Conservation (phyloP, 2,329 filamentous ascomycete species). For the Fusarium piperis region DNA sequence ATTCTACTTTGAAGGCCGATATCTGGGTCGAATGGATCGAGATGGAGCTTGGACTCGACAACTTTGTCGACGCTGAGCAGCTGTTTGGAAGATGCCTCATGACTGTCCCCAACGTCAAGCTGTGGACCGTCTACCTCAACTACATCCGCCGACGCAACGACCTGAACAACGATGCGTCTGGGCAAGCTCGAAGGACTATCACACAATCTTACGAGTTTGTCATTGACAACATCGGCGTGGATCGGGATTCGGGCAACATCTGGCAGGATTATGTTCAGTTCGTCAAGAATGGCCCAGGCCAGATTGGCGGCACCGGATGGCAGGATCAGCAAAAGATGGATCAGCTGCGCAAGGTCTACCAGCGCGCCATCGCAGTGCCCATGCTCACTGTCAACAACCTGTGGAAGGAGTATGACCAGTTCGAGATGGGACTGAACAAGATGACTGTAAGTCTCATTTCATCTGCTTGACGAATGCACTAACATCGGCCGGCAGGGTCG, state of each 20-base stretch:
- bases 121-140: conserved; percentile 95
- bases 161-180: conserved; percentile 78
- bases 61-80: conserved; percentile 80
- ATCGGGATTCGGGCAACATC: conserved; percentile 87
- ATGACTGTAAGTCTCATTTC: conserved; percentile 71
- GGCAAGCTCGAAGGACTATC: conserved; percentile 80
- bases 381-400: conserved; percentile 83
- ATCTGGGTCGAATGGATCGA: conserved; percentile 90
- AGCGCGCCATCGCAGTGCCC: conserved; percentile 87
- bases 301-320: conserved; percentile 87
- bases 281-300: conserved; percentile 86
- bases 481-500: conserved; percentile 70
- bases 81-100: conserved; percentile 86
- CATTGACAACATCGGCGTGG: conserved; percentile 86
- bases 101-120: conserved; percentile 80
- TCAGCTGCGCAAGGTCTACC: conserved; percentile 88
- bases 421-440: conserved; percentile 94
- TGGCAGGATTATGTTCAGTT: conserved; percentile 98
- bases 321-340: conserved; percentile 99
- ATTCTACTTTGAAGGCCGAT: conserved; percentile 75
- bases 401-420: conserved; percentile 98
- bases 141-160: conserved; percentile 94
- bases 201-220: conserved; percentile 93
- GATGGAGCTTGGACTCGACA: conserved; percentile 89
- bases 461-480: conserved; percentile 25